phyloP scores from a whole-genome alignment of 345 rosid species.

The Atalantia buxifolia region DNA sequence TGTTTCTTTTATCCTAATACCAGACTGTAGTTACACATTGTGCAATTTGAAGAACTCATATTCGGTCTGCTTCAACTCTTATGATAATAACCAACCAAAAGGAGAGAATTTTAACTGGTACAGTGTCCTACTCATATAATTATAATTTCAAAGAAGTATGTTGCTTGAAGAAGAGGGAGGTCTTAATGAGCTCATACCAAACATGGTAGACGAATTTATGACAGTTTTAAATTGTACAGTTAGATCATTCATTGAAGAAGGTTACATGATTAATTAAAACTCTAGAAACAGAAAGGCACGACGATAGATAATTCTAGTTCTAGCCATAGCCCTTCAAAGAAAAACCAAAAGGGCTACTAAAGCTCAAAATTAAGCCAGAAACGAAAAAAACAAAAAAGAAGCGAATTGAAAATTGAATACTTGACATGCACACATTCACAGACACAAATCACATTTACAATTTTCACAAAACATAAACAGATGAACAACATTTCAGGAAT shows the following conservation, averaged over 20 bases:
- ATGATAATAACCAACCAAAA: neutral
- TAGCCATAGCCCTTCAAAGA: slow-evolving; percentile 17
- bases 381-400: neutral
- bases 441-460: neutral
- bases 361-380: neutral
- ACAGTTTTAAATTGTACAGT: slow-evolving; percentile 8
- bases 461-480: neutral
- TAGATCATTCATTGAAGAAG: slow-evolving; percentile 7
- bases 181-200: slow-evolving; percentile 6
- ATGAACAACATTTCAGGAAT: slow-evolving; percentile 6
- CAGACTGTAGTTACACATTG: neutral
- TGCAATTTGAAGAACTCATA: neutral
- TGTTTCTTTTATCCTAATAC: neutral
- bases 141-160: neutral
- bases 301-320: neutral
- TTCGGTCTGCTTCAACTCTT: neutral
- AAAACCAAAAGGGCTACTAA: slow-evolving; percentile 20
- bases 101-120: neutral
- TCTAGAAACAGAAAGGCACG: neutral
- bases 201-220: slow-evolving; percentile 7
- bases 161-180: neutral
- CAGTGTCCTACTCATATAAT: too few species aligned
- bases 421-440: slow-evolving; percentile 4
- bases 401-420: neutral
- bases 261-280: neutral